Conservation (phyloP, 164 flowering plant species). For the Litsea cubeba region DNA sequence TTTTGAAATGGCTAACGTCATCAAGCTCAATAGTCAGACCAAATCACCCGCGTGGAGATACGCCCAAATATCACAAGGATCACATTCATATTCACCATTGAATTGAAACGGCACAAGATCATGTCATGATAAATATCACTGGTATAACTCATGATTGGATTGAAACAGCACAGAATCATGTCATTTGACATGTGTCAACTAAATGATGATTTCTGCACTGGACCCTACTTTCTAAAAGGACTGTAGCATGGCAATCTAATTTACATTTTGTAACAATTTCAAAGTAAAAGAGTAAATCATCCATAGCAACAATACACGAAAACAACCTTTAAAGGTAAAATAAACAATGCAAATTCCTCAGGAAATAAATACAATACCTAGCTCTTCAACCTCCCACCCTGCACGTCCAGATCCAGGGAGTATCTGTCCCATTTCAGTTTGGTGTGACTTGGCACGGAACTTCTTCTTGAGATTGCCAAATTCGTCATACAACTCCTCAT, state of each 20-base stretch:
- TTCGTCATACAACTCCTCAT: slow-evolving; percentile 98
- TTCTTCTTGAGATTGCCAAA: slow-evolving; percentile 98
- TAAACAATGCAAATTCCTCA: not conserved
- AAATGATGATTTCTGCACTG: too few relatives aligned
- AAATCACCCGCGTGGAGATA: too few relatives aligned
- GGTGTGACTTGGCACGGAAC: slow-evolving; percentile 81
- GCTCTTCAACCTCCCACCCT: slow-evolving; percentile 96
- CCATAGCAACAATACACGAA: not conserved
- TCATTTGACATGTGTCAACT: too few relatives aligned
- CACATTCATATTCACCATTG: too few relatives aligned
- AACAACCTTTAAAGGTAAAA: not conserved
- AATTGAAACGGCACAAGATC: too few relatives aligned
- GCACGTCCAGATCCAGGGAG: slow-evolving; percentile 93
- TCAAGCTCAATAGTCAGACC: too few relatives aligned
- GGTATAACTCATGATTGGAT: too few relatives aligned
- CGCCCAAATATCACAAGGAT: too few relatives aligned
- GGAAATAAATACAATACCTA: slow-evolving; percentile 47
- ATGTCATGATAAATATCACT: too few relatives aligned
- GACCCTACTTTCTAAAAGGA: not conserved
- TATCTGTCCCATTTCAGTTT: slow-evolving; percentile 51
- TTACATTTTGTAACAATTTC: not conserved
- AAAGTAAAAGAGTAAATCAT: not conserved
- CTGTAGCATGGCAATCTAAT: too few relatives aligned
- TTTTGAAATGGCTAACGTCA: too few relatives aligned
- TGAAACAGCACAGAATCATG: too few relatives aligned